Percentiles rank a stretch among this genome's conserved stretches.
phyloP scores from a whole-genome alignment of 2,329 filamentous ascomycete genomes.

The Ophiostoma quercus region DNA sequence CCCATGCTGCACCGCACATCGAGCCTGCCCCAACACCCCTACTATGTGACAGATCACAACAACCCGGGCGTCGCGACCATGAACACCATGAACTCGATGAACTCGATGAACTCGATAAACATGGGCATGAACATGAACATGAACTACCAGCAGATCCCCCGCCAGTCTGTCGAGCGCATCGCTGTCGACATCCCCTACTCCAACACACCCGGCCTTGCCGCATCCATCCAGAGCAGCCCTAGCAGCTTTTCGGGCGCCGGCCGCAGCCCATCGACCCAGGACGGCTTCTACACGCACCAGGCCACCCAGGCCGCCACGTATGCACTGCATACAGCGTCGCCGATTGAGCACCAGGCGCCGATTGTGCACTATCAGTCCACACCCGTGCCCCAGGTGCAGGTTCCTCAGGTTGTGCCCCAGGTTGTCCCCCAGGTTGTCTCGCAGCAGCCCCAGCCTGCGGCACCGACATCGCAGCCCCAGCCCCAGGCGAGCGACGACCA shows the following conservation, averaged over 20 bases:
- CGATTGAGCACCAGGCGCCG: conserved; percentile 42
- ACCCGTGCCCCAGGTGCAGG: conserved; percentile 34
- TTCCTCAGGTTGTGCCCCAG: conserved; percentile 31
- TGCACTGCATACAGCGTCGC: conserved; percentile 44
- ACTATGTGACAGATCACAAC: conserved; percentile 57
- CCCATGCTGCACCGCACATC: conserved; percentile 48
- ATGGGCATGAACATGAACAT: conserved; percentile 37
- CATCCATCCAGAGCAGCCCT: conserved; percentile 54
- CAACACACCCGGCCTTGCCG: conserved; percentile 41
- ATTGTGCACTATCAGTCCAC: conserved; percentile 40
- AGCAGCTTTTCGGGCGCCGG: conserved; percentile 53
- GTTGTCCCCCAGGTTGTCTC: conserved; percentile 32
- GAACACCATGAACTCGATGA: not conserved
- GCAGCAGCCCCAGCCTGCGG: conserved; percentile 32
- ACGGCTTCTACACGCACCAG: conserved; percentile 48
- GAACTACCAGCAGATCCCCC: conserved; percentile 47
- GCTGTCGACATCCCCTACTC: conserved; percentile 48
- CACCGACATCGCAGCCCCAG: conserved; percentile 31
- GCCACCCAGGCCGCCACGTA: conserved; percentile 46
- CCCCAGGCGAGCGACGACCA: conserved; percentile 39
- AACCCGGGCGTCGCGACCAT: conserved; percentile 57
- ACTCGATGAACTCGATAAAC: conserved; percentile 40
- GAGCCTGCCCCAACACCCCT: conserved; percentile 42
- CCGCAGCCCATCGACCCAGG: conserved; percentile 49
- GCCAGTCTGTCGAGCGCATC: conserved; percentile 43